phyloP scores from a whole-genome alignment of 495 filamentous ascomycete genomes.

The Aspergillus mulundensis region DNA sequence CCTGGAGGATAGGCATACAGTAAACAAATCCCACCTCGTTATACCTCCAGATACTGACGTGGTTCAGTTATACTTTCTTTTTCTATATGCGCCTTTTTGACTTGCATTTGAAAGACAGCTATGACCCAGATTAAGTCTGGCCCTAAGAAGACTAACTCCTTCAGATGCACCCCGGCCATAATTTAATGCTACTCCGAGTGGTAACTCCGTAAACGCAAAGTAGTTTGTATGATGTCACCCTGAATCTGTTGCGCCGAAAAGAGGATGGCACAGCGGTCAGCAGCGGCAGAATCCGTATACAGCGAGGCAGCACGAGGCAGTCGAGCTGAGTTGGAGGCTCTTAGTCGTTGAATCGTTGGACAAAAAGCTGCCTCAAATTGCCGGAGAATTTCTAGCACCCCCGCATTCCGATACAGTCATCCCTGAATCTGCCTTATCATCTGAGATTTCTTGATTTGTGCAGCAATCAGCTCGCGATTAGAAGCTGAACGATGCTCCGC shows the following conservation, averaged over 20 bases:
- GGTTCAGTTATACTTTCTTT: background rate
- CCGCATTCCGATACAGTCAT: background rate
- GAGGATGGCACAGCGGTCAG: background rate
- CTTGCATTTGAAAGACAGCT: too few relatives aligned
- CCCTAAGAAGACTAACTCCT: too few relatives aligned
- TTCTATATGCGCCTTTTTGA: too few relatives aligned
- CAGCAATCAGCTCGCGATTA: constrained; percentile 4
- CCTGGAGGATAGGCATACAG: too few relatives aligned
- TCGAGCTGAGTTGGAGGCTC: background rate
- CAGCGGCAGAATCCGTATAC: background rate
- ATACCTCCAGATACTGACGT: background rate
- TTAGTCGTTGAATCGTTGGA: background rate
- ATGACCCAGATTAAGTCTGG: too few relatives aligned
- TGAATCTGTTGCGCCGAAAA: background rate
- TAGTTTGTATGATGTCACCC: background rate
- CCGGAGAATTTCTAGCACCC: background rate
- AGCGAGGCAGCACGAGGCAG: background rate
- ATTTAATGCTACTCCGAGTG: too few relatives aligned
- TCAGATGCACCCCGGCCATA: too few relatives aligned
- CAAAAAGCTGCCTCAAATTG: background rate
- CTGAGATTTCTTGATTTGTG: background rate
- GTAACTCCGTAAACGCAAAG: background rate
- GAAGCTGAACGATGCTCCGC: constrained; percentile 17
- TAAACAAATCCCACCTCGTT: background rate
- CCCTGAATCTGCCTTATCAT: background rate